Base-by-base conservation (phyloP, 305 asterid species). In the Fraxinus xanthoxyloides region DNA sequence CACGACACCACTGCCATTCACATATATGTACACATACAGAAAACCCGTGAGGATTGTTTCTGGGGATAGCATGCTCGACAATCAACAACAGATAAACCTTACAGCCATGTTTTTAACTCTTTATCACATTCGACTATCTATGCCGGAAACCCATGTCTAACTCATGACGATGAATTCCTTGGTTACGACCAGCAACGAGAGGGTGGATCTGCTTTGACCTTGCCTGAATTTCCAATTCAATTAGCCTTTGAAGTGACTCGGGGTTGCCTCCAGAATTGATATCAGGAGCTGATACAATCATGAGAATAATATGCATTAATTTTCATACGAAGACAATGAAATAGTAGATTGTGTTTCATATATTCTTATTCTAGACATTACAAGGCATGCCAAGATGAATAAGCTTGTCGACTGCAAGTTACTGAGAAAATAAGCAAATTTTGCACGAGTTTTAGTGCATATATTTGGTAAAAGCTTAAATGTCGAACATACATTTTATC, bases 161-260 rank as follows among this genome's bases (percentile, higher is more conserved):
- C 87, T 92, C 96, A 43, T 89, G 89, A 77, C 92, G 90, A 35
- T 88, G 91, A 89, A 84, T 88, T 13, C 90, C 95, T 86, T 85
- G 96, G 86, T 83, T 84, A 77, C 83, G 91, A 61, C 89, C 88
- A 28, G 85, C 82, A 56, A 90, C 79, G 40, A 87, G 87, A 4
- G 91, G 91, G 82, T 87, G 94, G 65, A 81, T 84, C 87, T 93
- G 97, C 87, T 91, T 94, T 12, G 96, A 85, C 69, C 89, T 93
- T 46, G 91, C 97, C 85, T 91, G 89, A 46, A 87, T 90, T 84
- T 94, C 98, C 97, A 92, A 89, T 82, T 94, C 94, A 17, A 95
- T 82, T 56, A 91, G 89, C 92, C 93, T 95, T 81, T 90, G 97
- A 84, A 95, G 83, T 65, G 97, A 96, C 51, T 92, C 98, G 0